Conservation (phyloP, 108 stramenopile genomes). For the Nitzschia sp. region DNA sequence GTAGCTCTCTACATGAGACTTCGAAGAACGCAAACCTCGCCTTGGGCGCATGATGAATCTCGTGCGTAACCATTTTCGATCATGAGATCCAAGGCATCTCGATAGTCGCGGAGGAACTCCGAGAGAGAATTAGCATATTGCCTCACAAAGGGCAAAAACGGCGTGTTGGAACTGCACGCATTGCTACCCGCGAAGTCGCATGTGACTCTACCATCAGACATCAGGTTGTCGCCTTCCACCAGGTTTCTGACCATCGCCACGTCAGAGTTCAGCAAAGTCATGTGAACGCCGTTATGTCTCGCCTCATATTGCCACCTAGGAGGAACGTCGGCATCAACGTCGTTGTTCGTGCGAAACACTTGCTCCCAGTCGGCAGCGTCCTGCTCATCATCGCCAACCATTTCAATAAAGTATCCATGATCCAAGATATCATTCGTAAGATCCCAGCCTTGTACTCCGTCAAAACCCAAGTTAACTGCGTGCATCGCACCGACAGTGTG, state of each 20-base stretch:
- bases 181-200: constrained; percentile 23
- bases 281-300: constrained; percentile 4
- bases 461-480: constrained; percentile 46
- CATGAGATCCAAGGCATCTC: constrained; percentile 30
- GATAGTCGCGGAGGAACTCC: constrained; percentile 30
- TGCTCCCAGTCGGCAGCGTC: constrained; percentile 1
- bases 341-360: neutral
- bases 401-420: constrained; percentile 15
- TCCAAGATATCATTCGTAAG: constrained; percentile 23
- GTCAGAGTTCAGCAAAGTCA: constrained; percentile 42
- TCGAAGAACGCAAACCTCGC: constrained; percentile 11
- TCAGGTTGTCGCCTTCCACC: neutral
- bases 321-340: constrained; percentile 10
- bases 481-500: constrained; percentile 51
- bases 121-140: constrained; percentile 14
- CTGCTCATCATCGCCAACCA: neutral
- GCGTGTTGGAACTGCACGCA: constrained; percentile 19
- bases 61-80: constrained; percentile 32
- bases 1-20: too few relatives aligned
- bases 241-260: constrained; percentile 45
- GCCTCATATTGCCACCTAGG: constrained; percentile 38
- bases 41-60: neutral
- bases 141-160: constrained; percentile 24
- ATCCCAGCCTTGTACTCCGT: constrained; percentile 35
- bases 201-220: constrained; percentile 11